Evolutionary conservation across 1,284 basidiomycete genomes (phyloP), one percentile per base, ranked within the genome.

Genomic region (Moniliophthora roreri): DNA sequence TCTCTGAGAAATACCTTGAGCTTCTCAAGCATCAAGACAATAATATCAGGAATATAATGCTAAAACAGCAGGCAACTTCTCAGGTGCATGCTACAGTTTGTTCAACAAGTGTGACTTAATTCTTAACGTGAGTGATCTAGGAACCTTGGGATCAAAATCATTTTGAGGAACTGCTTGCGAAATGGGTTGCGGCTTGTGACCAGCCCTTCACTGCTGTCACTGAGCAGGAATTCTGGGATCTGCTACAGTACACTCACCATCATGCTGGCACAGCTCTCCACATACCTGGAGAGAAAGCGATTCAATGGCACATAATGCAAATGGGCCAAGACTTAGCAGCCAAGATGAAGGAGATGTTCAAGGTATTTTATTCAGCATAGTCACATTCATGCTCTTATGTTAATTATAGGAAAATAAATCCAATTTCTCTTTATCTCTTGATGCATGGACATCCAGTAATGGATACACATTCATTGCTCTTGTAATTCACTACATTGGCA

Each of bases 401-500:
- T 40, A 15, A 13, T n/a, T 6, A 1, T 21, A 60, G 60, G 50
- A 52, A 20, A 58, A 62, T 18, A 46, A 56, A 26, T 51, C 55
- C 4, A 56, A 61, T 15, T 51, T 66, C 9, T 39, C 54, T 0
- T 42, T 65, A 13, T 62, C 62, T 8, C 48, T 66, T 3, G 61
- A 66, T 51, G 56, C 55, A 11, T 66, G 64, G 62, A 65, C 61
- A 2, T 66, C 64, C 11, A 52, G 50, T 20, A 63, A 64, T 46
- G 54, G 57, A 5, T 54, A 59, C 44, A 59, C 58, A 1, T 66
- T 66, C 38, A 10, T 63, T 18, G 63, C 62, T 7, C 62, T 66
- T 40, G 50, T 66, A 38, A 60, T 59, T 4, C 62, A 63, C 40
- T 64, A 62, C 36, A 54, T 63, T 10, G 54, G 42, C 10, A 62